A percentile compares a stretch with the other conserved stretches of the same genome.
These are phyloP conservation scores for Citrus inodora DNA, from an alignment of 345 rosid species.

Conservation along the genomic window DNA sequence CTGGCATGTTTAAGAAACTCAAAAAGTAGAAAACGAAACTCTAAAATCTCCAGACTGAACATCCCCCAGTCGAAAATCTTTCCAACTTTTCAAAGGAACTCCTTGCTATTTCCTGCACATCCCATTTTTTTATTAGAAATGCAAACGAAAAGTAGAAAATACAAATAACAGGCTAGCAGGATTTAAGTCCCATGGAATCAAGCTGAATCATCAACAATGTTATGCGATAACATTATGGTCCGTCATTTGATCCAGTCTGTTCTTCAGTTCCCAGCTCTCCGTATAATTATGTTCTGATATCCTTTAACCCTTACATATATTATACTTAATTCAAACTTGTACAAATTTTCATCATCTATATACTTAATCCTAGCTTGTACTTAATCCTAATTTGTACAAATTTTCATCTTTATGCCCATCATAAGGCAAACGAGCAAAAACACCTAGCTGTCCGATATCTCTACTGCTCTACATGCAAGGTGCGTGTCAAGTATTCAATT, in stretches of 20 bases:
- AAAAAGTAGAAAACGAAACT: conserved; percentile 1
- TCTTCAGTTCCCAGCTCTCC: neutral
- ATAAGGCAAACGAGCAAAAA: neutral
- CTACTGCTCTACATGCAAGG: neutral
- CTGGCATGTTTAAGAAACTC: neutral
- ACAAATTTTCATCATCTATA: neutral
- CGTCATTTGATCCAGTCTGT: neutral
- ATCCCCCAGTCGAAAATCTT: neutral
- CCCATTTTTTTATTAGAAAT: neutral
- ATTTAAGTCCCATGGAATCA: neutral
- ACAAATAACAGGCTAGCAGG: neutral
- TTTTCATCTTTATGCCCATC: neutral
- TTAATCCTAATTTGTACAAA: neutral
- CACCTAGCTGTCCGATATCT: neutral
- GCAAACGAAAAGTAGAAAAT: too few species aligned
- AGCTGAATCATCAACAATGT: neutral
- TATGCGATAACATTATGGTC: neutral
- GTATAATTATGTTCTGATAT: neutral
- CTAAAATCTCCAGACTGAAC: neutral
- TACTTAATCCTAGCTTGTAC: too few species aligned
- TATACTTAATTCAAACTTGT: neutral
- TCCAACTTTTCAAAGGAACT: neutral
- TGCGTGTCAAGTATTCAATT: neutral
- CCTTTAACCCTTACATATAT: neutral
- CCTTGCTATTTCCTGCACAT: conserved; percentile 27